phyloP scores from a whole-genome alignment of 2,329 filamentous ascomycete genomes.

The Fusarium compactum region DNA sequence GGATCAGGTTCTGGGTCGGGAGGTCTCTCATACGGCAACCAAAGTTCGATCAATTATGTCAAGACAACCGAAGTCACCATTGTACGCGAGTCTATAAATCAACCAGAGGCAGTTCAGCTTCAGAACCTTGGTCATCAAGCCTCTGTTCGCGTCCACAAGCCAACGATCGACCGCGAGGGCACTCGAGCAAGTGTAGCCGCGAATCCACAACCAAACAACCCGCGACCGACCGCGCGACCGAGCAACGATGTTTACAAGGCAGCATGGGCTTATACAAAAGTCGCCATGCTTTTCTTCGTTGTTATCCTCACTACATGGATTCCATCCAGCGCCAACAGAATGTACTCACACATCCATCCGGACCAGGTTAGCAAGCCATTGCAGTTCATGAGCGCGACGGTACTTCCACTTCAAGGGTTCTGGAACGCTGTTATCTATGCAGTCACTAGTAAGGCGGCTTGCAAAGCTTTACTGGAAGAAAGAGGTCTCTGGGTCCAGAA shows the following conservation, averaged over 20 bases:
- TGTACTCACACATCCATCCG: constrained; percentile 1
- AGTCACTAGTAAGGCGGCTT: constrained; percentile 2
- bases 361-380: background rate
- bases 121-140: constrained; percentile 9
- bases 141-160: background rate
- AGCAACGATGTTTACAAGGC: constrained; percentile 11
- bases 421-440: constrained; percentile 7
- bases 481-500: accelerated
- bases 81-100: background rate
- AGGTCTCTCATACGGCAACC: background rate
- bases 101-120: background rate
- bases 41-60: background rate
- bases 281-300: background rate
- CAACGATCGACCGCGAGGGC: background rate
- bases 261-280: constrained; percentile 12
- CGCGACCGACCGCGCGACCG: background rate
- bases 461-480: constrained; percentile 3
- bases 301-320: constrained; percentile 3
- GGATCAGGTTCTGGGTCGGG: background rate
- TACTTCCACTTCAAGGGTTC: background rate
- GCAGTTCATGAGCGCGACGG: constrained; percentile 11
- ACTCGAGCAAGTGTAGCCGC: background rate
- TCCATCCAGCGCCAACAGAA: background rate
- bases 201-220: background rate
- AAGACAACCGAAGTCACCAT: constrained; percentile 13